Percentiles rank a stretch among this genome's conserved stretches.
Evolutionary conservation across 805 yeast genomes (phyloP).

Genomic region (Nakazawaea pomicola): DNA sequence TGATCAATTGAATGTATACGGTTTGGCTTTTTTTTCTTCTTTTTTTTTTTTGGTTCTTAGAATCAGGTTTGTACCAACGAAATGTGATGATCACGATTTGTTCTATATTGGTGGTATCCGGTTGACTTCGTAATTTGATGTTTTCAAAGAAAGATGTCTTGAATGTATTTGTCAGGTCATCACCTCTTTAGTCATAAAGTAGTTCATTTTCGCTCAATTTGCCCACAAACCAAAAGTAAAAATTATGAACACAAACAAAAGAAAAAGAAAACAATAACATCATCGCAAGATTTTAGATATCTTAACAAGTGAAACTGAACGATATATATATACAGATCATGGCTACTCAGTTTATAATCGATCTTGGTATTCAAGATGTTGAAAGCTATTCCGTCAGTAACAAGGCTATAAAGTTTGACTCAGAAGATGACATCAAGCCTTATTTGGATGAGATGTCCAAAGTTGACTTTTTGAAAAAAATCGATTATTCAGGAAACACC

Average conservation of each 20-base stretch:
- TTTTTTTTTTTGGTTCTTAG: not conserved
- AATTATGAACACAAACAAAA: no score
- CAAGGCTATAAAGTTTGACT: conserved; percentile 70
- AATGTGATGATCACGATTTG: no score
- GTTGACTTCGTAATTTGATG: no score
- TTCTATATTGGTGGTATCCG: no score
- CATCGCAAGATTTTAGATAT: not conserved
- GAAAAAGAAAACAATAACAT: not conserved
- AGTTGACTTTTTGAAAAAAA: conserved; percentile 36
- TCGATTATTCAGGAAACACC: conserved; percentile 91
- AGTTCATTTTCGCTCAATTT: no score
- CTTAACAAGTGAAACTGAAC: no score
- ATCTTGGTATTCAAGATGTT: conserved; percentile 36
- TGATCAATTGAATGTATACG: not conserved
- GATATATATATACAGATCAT: conserved; percentile 15
- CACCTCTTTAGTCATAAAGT: no score
- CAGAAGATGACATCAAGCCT: conserved; percentile 69
- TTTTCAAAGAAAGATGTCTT: no score
- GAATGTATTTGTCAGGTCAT: no score
- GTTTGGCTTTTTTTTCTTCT: not conserved
- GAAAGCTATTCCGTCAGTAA: conserved; percentile 63
- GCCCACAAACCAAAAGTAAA: no score
- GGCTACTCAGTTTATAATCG: conserved; percentile 30
- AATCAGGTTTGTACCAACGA: no score
- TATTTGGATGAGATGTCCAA: conserved; percentile 51